Percentiles rank a stretch among this genome's conserved stretches.
Evolutionary conservation across 1,284 basidiomycete species (phyloP).

Genomic region (Pisolithus thermaeus): DNA sequence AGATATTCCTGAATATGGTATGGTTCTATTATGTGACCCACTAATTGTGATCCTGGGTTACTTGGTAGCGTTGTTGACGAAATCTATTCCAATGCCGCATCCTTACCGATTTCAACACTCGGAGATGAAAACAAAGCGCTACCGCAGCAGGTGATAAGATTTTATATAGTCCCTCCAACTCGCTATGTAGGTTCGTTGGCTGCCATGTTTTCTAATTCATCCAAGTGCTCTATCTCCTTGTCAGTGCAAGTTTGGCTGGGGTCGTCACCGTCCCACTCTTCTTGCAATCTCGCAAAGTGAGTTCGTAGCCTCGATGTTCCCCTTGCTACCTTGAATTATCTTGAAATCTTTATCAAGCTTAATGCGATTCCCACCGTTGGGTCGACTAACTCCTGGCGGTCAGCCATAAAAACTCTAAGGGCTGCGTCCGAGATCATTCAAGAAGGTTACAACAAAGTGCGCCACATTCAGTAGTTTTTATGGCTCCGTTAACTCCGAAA

Average conservation of each 20-base stretch:
- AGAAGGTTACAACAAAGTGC: constrained; percentile 20
- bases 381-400: constrained; percentile 13
- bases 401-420: constrained; percentile 7
- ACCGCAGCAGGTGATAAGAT: too few species aligned
- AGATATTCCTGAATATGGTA: too few species aligned
- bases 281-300: background rate
- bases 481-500: background rate
- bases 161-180: too few species aligned
- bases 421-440: constrained; percentile 9
- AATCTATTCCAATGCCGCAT: too few species aligned
- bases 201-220: background rate
- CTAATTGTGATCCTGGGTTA: too few species aligned
- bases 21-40: too few species aligned
- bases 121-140: too few species aligned
- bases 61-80: too few species aligned
- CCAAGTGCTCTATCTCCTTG: background rate
- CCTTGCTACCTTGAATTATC: background rate
- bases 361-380: constrained; percentile 20
- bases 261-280: background rate
- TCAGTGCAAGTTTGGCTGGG: background rate
- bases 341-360: constrained; percentile 9
- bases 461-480: background rate
- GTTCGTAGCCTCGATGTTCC: background rate
- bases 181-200: too few species aligned
- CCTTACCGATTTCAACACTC: too few species aligned